A percentile compares a stretch with the other conserved stretches of the same genome.
phyloP scores from a whole-genome alignment of 2,329 filamentous ascomycete genomes.

The Neofusicoccum kwambonambiense region DNA sequence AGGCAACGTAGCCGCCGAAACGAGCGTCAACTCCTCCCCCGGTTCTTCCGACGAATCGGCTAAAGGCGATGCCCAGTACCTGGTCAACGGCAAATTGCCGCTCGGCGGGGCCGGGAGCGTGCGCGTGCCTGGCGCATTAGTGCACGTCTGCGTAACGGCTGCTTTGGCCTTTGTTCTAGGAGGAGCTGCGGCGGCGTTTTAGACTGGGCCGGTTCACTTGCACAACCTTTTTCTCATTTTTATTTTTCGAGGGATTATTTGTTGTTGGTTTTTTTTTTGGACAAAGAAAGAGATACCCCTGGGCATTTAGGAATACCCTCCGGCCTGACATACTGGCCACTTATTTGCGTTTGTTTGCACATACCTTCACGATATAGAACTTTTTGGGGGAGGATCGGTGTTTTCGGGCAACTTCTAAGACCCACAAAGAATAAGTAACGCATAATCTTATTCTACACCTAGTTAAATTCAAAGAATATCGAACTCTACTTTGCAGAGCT shows the following conservation, averaged over 20 bases:
- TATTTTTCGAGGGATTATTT: neutral
- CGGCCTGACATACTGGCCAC: neutral
- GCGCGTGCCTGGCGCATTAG: neutral
- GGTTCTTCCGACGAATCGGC: neutral
- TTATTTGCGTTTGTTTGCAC: neutral
- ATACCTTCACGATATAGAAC: neutral
- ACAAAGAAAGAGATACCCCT: neutral
- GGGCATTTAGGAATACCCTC: neutral
- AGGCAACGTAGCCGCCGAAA: neutral
- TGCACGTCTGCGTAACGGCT: neutral
- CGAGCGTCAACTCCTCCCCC: neutral
- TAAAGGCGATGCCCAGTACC: neutral
- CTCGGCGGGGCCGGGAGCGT: neutral
- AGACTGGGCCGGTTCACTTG: neutral
- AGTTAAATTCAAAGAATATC: too few species aligned
- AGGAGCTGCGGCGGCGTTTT: neutral
- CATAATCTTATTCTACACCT: too few species aligned
- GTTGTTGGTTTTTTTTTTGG: neutral
- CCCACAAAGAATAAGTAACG: too few species aligned
- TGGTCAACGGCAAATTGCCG: slow-evolving; percentile 3
- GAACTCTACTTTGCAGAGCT: too few species aligned
- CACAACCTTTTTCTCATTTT: neutral
- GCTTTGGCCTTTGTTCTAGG: neutral
- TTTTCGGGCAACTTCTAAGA: too few species aligned
- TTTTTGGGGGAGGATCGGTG: too few species aligned